These are phyloP conservation scores for Magnusiomyces magnusii DNA, from an alignment of 1,139 yeast genomes.

Conservation along the genomic window DNA sequence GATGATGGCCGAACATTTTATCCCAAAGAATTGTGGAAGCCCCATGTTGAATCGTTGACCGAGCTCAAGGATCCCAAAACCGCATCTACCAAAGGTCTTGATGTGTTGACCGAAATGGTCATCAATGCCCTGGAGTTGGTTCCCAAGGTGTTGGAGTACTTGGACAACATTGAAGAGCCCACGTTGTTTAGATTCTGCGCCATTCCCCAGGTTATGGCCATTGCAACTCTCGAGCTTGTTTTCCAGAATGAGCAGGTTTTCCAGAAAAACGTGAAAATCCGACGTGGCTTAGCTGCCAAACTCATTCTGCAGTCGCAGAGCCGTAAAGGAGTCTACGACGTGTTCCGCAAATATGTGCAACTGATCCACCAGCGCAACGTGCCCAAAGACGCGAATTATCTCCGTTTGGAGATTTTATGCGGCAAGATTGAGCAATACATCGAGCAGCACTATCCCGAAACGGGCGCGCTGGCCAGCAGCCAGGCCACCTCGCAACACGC, in stretches of 20 bases:
- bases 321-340: constrained; percentile 62
- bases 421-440: constrained; percentile 84
- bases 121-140: constrained; percentile 73
- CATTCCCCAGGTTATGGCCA: constrained; percentile 98
- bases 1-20: constrained; percentile 91
- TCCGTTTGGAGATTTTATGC: constrained; percentile 74
- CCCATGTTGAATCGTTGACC: constrained; percentile 45
- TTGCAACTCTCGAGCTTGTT: constrained; percentile 82
- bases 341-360: constrained; percentile 68
- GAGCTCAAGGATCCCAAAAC: constrained; percentile 49
- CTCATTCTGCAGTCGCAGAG: constrained; percentile 70
- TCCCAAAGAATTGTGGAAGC: constrained; percentile 92
- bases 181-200: constrained; percentile 88
- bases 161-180: constrained; percentile 72
- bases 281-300: constrained; percentile 84
- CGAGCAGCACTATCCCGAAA: constrained; percentile 39
- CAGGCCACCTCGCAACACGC: constrained; percentile 11
- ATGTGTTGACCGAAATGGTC: constrained; percentile 77
- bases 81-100: constrained; percentile 42
- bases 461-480: constrained; percentile 6
- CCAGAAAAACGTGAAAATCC: constrained; percentile 68
- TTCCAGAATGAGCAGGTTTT: constrained; percentile 75
- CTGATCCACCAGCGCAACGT: constrained; percentile 70
- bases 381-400: constrained; percentile 80
- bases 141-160: constrained; percentile 66